phyloP scores from a whole-genome alignment of 2,329 filamentous ascomycete genomes.

The Diaporthe capsici region DNA sequence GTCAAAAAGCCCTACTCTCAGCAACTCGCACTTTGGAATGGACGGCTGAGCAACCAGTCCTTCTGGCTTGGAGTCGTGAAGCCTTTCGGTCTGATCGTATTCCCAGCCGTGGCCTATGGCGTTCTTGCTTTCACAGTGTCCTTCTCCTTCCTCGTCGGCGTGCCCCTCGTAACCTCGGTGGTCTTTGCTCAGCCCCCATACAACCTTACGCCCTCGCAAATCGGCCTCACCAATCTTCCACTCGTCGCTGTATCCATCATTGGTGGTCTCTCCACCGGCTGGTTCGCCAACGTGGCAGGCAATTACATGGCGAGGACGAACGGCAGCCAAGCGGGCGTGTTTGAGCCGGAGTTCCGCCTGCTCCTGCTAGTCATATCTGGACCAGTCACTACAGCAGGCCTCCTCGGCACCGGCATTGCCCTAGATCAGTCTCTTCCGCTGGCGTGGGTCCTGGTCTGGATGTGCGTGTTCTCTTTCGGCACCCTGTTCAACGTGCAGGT shows the following conservation, averaged over 20 bases:
- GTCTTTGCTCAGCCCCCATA: conserved; percentile 13
- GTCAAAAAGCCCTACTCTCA: conserved; percentile 25
- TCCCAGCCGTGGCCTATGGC: conserved; percentile 26
- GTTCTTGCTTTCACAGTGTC: conserved; percentile 16
- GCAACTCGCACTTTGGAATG: conserved; percentile 26
- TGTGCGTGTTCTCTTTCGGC: conserved; percentile 11
- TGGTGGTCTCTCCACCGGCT: conserved; percentile 12
- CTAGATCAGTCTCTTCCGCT: conserved; percentile 5
- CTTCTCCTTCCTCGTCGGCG: conserved; percentile 26
- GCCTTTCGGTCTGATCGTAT: conserved; percentile 30
- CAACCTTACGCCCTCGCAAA: conserved; percentile 5
- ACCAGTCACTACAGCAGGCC: conserved; percentile 25
- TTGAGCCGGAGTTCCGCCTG: conserved; percentile 36
- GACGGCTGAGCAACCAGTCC: conserved; percentile 29
- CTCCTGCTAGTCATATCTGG: conserved; percentile 16
- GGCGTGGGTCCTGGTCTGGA: conserved; percentile 30
- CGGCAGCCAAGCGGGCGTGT: conserved; percentile 13
- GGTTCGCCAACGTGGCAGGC: not conserved
- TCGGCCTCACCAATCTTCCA: conserved; percentile 10
- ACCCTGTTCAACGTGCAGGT: conserved; percentile 12
- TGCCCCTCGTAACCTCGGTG: not conserved
- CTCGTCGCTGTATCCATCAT: not conserved
- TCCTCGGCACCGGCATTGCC: conserved; percentile 18
- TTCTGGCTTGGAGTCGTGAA: conserved; percentile 28
- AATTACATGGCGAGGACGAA: conserved; percentile 28